phyloP scores from a whole-genome alignment of 495 filamentous ascomycete genomes.

The Pyrenula massariospora region DNA sequence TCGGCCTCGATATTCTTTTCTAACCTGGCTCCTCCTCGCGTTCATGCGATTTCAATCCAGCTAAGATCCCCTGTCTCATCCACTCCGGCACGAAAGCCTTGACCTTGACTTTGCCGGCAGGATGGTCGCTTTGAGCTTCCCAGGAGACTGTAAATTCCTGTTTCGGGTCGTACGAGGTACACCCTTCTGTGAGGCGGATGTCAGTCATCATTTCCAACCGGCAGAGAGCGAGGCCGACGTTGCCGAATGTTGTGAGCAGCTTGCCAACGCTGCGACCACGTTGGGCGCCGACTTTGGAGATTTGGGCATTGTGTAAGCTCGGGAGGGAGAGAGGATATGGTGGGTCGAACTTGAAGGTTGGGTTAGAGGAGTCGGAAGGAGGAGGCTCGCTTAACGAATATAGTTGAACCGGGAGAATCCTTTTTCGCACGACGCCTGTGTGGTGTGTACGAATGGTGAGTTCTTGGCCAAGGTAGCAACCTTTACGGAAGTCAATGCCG shows the following conservation, averaged over 20 bases:
- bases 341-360: conserved; percentile 29
- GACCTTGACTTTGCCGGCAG: conserved; percentile 38
- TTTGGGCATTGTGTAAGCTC: conserved; percentile 21
- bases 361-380: conserved; percentile 32
- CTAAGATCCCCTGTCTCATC: conserved; percentile 35
- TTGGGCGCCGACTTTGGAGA: conserved; percentile 31
- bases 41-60: not conserved
- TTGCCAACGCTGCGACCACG: conserved; percentile 64
- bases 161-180: conserved; percentile 35
- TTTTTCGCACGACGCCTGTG: conserved; percentile 82
- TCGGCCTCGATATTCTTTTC: not conserved
- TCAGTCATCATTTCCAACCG: conserved; percentile 84
- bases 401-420: conserved; percentile 75
- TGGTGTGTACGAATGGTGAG: conserved; percentile 90
- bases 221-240: conserved; percentile 80
- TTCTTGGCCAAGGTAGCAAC: conserved; percentile 95
- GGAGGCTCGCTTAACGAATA: conserved; percentile 39
- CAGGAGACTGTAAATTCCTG: conserved; percentile 45
- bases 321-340: conserved; percentile 8
- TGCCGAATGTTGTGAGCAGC: conserved; percentile 63
- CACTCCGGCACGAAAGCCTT: conserved; percentile 86
- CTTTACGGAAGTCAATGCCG: conserved; percentile 85
- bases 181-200: conserved; percentile 51
- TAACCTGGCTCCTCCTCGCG: not conserved
- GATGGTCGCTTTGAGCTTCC: conserved; percentile 30